Percentiles rank a stretch among this genome's conserved stretches.
Conservation (phyloP, 176 grass and related monocot species). For the Otatea glauca region DNA sequence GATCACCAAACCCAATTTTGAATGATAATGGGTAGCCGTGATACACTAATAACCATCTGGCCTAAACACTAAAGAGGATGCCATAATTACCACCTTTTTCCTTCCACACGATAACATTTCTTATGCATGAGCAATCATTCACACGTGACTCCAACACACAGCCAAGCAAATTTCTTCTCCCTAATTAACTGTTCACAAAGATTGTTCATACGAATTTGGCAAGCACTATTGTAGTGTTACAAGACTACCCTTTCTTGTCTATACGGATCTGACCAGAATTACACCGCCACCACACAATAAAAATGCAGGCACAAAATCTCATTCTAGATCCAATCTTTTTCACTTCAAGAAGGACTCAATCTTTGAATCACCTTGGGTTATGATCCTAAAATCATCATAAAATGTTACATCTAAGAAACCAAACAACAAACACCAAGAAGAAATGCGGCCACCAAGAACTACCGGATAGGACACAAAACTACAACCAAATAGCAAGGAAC, state of each 20-base stretch:
- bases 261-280: slow-evolving; percentile 11
- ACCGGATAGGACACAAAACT: neutral
- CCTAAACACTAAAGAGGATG: neutral
- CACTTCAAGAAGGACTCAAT: neutral
- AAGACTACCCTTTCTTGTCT: neutral
- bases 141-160: slow-evolving; percentile 23
- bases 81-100: slow-evolving; percentile 34
- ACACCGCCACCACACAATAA: too few species aligned
- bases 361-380: neutral
- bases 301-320: slow-evolving; percentile 6
- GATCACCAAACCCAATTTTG: neutral
- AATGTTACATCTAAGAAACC: neutral
- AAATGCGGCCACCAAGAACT: neutral
- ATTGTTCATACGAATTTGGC: slow-evolving; percentile 22
- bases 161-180: neutral
- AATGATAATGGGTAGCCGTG: neutral
- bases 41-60: neutral
- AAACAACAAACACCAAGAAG: neutral
- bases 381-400: neutral
- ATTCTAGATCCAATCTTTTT: slow-evolving; percentile 22
- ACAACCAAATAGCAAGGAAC: too few species aligned
- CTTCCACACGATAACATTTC: neutral
- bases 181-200: neutral
- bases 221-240: neutral
- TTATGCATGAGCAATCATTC: neutral